Base-by-base conservation (phyloP, 75 land plant genomes). In the Pinus albicaulis region DNA sequence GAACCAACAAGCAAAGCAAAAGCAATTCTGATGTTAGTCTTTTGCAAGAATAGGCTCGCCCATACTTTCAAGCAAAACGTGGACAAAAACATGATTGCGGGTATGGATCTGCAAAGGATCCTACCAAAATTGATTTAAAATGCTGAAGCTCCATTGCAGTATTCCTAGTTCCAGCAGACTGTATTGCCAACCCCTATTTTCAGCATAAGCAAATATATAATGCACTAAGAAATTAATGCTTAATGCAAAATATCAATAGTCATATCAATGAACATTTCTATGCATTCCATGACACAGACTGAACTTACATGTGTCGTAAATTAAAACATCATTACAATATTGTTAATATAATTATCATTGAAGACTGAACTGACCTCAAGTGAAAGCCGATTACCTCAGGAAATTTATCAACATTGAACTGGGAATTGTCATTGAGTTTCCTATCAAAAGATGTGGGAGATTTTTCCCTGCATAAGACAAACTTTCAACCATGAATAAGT, bases 301-400 rank as follows among this genome's bases (percentile, higher is more conserved):
- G 41, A 68, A 12, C 71, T 68, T 68, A 68, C 20, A 68, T 28
- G 71, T 68, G 13, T 68, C 3, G n/a, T 36, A 38, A 31, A 20
- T 34, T n/a, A n/a, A 38, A 38, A 19, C 20, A 19, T 68, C 20
- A 36, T 28, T 36, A 34, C 4, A 66, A 19, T 3, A 19, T 34
- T 68, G 24, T 68, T 68, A 22, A 19, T 38, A 41, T 22, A 38
- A 68, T n/a, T 38, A 11, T 68, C 52, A 38, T 48, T 38, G 48
- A n/a, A 38, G 52, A 68, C 71, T 36, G 44, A 41, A 68, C 71
- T 68, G 71, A 68, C 71, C 71, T 68, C 71, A 68, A 68, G 52
- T 68, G 3, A 68, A 68, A 68, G 71, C 71, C 52, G 52, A 68
- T 68, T 68, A 68, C 71, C 71, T 68, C 71, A 38, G 44, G 52